Percentiles rank a stretch among this genome's conserved stretches.
phyloP scores from a whole-genome alignment of 108 stramenopile genomes.

The Skeletonema potamos region DNA sequence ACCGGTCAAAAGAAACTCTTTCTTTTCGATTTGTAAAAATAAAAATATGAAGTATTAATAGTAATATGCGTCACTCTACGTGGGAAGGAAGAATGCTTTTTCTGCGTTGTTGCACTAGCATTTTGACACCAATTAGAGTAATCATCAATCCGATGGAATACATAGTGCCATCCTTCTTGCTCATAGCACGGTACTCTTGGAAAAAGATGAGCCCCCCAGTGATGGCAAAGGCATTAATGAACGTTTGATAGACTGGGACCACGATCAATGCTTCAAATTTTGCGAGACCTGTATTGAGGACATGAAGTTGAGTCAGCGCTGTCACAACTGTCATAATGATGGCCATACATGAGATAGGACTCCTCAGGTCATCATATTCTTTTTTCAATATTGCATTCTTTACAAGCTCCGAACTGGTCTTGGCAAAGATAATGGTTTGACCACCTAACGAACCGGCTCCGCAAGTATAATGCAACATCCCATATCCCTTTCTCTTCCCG shows the following conservation, averaged over 20 bases:
- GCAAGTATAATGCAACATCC: slow-evolving; percentile 27
- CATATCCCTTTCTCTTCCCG: neutral
- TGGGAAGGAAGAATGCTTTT: neutral
- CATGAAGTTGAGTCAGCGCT: slow-evolving; percentile 38
- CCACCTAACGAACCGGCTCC: slow-evolving; percentile 52
- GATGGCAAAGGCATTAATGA: slow-evolving; percentile 40
- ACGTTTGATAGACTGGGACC: slow-evolving; percentile 50
- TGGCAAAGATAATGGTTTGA: slow-evolving; percentile 43
- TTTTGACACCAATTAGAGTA: slow-evolving; percentile 11
- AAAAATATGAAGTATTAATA: neutral
- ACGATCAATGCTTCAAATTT: slow-evolving; percentile 44
- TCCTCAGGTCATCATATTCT: slow-evolving; percentile 15
- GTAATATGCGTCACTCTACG: neutral
- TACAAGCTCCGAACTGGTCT: slow-evolving; percentile 40
- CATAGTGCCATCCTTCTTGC: neutral
- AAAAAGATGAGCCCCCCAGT: slow-evolving; percentile 49
- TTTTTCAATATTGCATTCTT: slow-evolving; percentile 41
- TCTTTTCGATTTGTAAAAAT: neutral
- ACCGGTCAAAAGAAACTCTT: neutral
- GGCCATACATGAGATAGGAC: slow-evolving; percentile 29
- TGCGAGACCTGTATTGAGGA: slow-evolving; percentile 47
- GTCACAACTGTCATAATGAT: slow-evolving; percentile 18
- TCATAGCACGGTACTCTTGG: slow-evolving; percentile 45
- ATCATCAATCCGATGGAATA: slow-evolving; percentile 15
- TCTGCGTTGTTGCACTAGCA: slow-evolving; percentile 15